These are phyloP conservation scores for Penstemon davidsonii DNA, from an alignment of 257 asterid species.

Conservation along the genomic window DNA sequence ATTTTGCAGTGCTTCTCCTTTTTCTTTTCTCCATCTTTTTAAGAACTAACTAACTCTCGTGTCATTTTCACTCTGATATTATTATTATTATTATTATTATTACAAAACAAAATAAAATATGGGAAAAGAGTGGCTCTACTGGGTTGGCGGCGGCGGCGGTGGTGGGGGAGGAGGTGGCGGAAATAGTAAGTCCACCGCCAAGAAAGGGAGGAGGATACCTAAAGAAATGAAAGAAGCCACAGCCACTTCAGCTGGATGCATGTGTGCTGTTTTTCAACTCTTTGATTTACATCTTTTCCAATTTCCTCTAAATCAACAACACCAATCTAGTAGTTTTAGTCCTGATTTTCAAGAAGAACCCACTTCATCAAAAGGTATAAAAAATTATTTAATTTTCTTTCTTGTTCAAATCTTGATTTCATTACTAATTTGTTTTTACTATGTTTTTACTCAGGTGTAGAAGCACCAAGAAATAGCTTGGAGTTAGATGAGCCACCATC, in stretches of 20 bases:
- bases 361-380: constrained; percentile 45
- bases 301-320: constrained; percentile 48
- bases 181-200: constrained; percentile 28
- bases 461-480: constrained; percentile 92
- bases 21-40: constrained; percentile 1
- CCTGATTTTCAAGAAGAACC: constrained; percentile 31
- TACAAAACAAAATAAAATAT: constrained; percentile 27
- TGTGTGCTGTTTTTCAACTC: constrained; percentile 76
- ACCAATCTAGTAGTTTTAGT: background rate
- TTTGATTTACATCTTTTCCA: constrained; percentile 63
- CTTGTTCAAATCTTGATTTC: background rate
- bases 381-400: background rate
- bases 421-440: background rate
- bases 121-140: constrained; percentile 81
- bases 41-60: constrained; percentile 11
- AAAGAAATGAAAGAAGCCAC: constrained; percentile 21
- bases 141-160: constrained; percentile 44
- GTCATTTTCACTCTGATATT: constrained; percentile 42
- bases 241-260: constrained; percentile 62
- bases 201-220: constrained; percentile 32
- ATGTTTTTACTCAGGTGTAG: constrained; percentile 53
- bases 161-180: constrained; percentile 32
- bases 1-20: constrained; percentile 7
- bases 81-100: too few relatives aligned
- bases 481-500: constrained; percentile 48